A percentile compares a stretch with the other conserved stretches of the same genome.
Conservation (phyloP, 2,329 filamentous ascomycete genomes). For the Trichoderma lentiforme region DNA sequence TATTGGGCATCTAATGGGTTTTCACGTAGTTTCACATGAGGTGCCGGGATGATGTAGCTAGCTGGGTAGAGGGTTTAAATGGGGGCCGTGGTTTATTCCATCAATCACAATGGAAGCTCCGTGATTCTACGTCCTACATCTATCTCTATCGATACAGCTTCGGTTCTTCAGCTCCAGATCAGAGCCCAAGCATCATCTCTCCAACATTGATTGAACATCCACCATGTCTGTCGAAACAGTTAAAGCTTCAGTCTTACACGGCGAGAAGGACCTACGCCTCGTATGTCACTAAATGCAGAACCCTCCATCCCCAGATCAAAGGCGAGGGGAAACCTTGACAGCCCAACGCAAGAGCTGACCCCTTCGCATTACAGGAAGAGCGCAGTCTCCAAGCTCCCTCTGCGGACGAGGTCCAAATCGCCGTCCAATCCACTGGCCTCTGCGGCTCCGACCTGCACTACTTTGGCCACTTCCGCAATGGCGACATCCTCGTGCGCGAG, state of each 20-base stretch:
- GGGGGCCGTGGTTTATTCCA: background rate
- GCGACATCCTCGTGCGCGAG: conserved; percentile 61
- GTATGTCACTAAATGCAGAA: conserved; percentile 33
- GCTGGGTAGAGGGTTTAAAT: background rate
- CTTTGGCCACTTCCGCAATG: conserved; percentile 63
- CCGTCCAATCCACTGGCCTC: conserved; percentile 59
- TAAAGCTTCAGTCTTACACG: conserved; percentile 54
- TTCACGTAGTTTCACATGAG: background rate
- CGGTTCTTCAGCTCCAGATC: background rate
- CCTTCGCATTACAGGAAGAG: conserved; percentile 43
- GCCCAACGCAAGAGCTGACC: background rate
- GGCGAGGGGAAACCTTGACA: background rate
- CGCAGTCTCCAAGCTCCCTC: conserved; percentile 53
- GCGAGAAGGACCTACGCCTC: conserved; percentile 47
- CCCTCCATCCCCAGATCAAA: background rate
- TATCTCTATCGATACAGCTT: background rate
- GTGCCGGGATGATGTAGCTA: background rate
- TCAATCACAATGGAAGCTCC: background rate
- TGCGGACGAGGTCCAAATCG: conserved; percentile 57
- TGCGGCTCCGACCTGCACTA: conserved; percentile 68
- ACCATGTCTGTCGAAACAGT: conserved; percentile 27
- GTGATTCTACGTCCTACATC: background rate
- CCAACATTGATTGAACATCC: background rate
- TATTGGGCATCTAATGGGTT: background rate
- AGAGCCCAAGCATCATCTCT: background rate